Conservation (phyloP, 2,329 filamentous ascomycete genomes). For the Cladosporium colombiae region DNA sequence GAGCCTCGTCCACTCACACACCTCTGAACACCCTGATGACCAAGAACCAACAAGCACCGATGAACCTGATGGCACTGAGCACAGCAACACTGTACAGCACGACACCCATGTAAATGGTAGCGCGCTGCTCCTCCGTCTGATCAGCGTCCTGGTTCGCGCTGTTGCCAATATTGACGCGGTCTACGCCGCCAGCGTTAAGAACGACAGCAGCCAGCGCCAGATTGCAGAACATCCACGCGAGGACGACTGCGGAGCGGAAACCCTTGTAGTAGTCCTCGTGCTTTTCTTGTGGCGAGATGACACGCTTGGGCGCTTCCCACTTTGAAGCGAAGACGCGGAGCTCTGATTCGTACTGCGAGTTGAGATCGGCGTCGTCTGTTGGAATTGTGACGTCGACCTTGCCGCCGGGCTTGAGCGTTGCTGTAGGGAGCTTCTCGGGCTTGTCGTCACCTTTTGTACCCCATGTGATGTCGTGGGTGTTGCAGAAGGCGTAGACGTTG, state of each 20-base stretch:
- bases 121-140: constrained; percentile 56
- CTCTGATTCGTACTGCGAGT: constrained; percentile 91
- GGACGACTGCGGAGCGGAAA: constrained; percentile 86
- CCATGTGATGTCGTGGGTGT: constrained; percentile 97
- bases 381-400: constrained; percentile 87
- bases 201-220: constrained; percentile 85
- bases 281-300: constrained; percentile 66
- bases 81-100: constrained; percentile 88
- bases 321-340: constrained; percentile 73
- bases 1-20: constrained; percentile 29
- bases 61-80: constrained; percentile 80
- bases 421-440: constrained; percentile 82
- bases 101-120: constrained; percentile 81
- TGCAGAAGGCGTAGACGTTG: constrained; percentile 98
- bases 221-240: constrained; percentile 96
- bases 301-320: constrained; percentile 68
- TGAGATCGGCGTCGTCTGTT: constrained; percentile 90
- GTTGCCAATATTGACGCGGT: constrained; percentile 34
- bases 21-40: constrained; percentile 78
- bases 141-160: constrained; percentile 39
- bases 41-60: constrained; percentile 89
- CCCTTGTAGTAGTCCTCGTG: constrained; percentile 99
- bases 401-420: constrained; percentile 87
- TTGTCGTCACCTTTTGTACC: constrained; percentile 98
- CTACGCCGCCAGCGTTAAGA: constrained; percentile 79